A percentile compares a stretch with the other conserved stretches of the same genome.
These are phyloP conservation scores for Nitzschia inconspicua DNA, from an alignment of 108 stramenopile species.

Conservation along the genomic window DNA sequence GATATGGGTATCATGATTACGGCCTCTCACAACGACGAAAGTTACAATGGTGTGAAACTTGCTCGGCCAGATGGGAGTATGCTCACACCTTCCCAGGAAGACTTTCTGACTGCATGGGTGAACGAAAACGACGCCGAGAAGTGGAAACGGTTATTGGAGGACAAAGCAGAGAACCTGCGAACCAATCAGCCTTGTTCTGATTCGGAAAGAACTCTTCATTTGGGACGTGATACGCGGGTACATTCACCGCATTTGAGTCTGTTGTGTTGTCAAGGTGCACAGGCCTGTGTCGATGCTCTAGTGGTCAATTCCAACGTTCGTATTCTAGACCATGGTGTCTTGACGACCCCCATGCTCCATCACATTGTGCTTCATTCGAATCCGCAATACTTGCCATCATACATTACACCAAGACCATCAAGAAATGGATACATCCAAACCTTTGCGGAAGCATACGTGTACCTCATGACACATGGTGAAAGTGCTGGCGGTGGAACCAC, in stretches of 20 bases:
- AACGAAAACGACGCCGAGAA: conserved; percentile 47
- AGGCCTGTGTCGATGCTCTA: conserved; percentile 58
- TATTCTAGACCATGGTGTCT: conserved; percentile 72
- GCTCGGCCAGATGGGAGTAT: conserved; percentile 92
- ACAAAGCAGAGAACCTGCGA: neutral
- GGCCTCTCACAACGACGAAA: conserved; percentile 88
- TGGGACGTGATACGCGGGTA: conserved; percentile 88
- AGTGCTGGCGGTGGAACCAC: neutral
- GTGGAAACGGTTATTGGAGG: conserved; percentile 5
- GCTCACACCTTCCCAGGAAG: conserved; percentile 80
- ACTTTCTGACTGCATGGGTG: conserved; percentile 58
- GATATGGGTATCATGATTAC: conserved; percentile 95
- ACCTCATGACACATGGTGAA: conserved; percentile 39
- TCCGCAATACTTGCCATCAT: conserved; percentile 41
- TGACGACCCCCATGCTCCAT: conserved; percentile 94
- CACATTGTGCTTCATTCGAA: conserved; percentile 87
- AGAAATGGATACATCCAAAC: conserved; percentile 79
- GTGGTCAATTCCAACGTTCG: neutral
- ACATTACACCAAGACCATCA: conserved; percentile 54
- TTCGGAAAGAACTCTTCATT: conserved; percentile 26
- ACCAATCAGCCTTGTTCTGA: no score
- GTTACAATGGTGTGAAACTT: conserved; percentile 97
- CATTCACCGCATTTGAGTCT: conserved; percentile 67
- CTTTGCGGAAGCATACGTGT: conserved; percentile 67
- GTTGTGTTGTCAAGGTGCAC: conserved; percentile 54